Evolutionary conservation across 495 filamentous ascomycete species (phyloP).

Genomic region (Ramalina intermedia): DNA sequence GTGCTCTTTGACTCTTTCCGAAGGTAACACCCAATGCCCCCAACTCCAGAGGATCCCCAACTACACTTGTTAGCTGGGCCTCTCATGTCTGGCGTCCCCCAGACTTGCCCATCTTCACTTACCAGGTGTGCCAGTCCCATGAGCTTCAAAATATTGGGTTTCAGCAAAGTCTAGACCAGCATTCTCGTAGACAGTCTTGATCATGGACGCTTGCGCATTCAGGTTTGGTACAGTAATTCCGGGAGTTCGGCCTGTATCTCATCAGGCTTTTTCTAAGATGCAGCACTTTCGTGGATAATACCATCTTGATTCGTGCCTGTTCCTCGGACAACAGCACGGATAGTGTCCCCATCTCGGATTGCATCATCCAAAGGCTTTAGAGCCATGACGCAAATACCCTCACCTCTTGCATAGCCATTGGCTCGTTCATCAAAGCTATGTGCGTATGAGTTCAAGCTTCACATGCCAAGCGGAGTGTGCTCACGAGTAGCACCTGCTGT

Average conservation of each 20-base stretch:
- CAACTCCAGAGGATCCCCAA: conserved; percentile 35
- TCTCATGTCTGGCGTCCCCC: conserved; percentile 21
- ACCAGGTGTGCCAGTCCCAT: conserved; percentile 19
- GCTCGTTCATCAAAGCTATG: conserved; percentile 32
- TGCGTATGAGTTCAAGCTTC: conserved; percentile 1
- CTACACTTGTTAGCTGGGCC: neutral
- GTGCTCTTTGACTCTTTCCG: neutral
- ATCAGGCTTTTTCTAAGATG: too few species aligned
- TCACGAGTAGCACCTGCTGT: neutral
- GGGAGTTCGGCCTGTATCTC: conserved; percentile 16
- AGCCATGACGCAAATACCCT: conserved; percentile 29
- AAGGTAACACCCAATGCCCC: conserved; percentile 18
- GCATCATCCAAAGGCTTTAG: conserved; percentile 37
- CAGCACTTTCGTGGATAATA: neutral
- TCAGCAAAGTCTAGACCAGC: conserved; percentile 20
- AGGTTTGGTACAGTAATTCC: conserved; percentile 27
- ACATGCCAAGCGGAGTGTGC: too few species aligned
- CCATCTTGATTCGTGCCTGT: conserved; percentile 35
- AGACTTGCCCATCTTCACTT: conserved; percentile 14
- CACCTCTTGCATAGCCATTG: conserved; percentile 35
- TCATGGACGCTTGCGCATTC: conserved; percentile 23
- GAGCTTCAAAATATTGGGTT: conserved; percentile 33
- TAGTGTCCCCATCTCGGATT: conserved; percentile 32
- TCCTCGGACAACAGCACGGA: conserved; percentile 26
- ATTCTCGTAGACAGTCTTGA: conserved; percentile 26